phyloP scores from a whole-genome alignment of 345 rosid genomes.

The Mangifera indica region DNA sequence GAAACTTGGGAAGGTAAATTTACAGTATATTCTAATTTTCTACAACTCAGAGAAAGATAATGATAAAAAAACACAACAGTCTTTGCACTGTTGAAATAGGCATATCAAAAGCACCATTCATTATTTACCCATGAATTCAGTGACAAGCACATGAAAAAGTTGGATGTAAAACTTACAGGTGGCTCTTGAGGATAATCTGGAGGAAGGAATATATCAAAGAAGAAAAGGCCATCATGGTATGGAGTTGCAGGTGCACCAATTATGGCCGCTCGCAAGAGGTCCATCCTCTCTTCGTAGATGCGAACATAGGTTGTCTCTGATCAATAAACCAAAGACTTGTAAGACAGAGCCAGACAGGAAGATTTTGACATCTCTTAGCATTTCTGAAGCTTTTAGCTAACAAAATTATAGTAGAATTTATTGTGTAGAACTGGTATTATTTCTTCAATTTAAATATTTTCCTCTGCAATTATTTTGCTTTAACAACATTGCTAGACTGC shows the following conservation, averaged over 20 bases:
- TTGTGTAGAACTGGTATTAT: background rate
- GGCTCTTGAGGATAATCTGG: slow-evolving; percentile 85
- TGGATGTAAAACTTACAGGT: slow-evolving; percentile 58
- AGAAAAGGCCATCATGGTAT: slow-evolving; percentile 89
- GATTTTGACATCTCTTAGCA: background rate
- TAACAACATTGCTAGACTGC: background rate
- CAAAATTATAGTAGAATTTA: too few relatives aligned
- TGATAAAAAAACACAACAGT: background rate
- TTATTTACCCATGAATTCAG: slow-evolving; percentile 6
- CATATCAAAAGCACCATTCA: background rate
- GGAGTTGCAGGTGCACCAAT: slow-evolving; percentile 90
- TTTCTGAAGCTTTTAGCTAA: background rate
- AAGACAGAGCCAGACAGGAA: background rate
- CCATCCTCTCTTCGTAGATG: slow-evolving; percentile 78
- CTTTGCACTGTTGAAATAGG: background rate
- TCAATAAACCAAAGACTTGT: slow-evolving; percentile 7
- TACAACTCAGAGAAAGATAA: background rate
- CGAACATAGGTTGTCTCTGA: slow-evolving; percentile 85
- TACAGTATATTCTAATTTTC: background rate
- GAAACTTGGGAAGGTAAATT: background rate
- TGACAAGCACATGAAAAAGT: slow-evolving; percentile 9
- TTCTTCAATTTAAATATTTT: background rate
- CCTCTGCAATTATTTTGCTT: background rate
- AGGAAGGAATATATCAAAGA: slow-evolving; percentile 84
- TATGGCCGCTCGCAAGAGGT: slow-evolving; percentile 78